Conservation (phyloP, 192 early-diverging fungal genomes). For the Entomortierella chlamydospora region DNA sequence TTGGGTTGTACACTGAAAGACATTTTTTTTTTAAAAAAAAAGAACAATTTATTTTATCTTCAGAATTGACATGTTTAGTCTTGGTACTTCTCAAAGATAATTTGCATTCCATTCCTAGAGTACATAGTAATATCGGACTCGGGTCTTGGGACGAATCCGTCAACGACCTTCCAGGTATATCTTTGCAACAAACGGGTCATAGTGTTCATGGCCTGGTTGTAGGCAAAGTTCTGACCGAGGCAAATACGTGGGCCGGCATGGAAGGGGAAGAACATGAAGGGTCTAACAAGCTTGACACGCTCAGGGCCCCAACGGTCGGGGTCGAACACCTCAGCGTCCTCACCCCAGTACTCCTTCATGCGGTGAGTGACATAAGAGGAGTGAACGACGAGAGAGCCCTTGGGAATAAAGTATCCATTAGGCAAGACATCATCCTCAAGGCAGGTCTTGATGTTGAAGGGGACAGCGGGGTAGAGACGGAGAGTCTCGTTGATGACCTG, state of each 20-base stretch:
- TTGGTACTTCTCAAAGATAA: conserved; percentile 45
- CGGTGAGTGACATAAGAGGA: conserved; percentile 55
- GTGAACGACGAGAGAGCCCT: conserved; percentile 54
- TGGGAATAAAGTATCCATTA: conserved; percentile 58
- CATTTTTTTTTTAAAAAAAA: not conserved
- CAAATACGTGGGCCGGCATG: conserved; percentile 56
- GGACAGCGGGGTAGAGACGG: conserved; percentile 61
- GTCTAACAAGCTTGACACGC: conserved; percentile 47
- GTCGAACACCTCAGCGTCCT: conserved; percentile 56
- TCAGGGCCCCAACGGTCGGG: conserved; percentile 64
- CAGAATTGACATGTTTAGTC: not conserved
- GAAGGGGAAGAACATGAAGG: conserved; percentile 64
- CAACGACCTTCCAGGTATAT: conserved; percentile 42
- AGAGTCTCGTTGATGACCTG: conserved; percentile 70
- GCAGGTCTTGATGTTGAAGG: conserved; percentile 53
- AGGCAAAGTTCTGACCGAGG: conserved; percentile 54
- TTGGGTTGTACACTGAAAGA: no score
- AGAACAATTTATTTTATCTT: not conserved
- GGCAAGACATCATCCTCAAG: conserved; percentile 54
- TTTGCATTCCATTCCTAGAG: conserved; percentile 49
- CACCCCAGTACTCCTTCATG: conserved; percentile 61
- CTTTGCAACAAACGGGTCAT: conserved; percentile 43
- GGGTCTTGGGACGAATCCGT: conserved; percentile 49
- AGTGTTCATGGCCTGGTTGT: conserved; percentile 55
- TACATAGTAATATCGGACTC: conserved; percentile 54